These are phyloP conservation scores for Mortierella sp. DNA, from an alignment of 371 early-diverging fungal species.

Conservation along the genomic window DNA sequence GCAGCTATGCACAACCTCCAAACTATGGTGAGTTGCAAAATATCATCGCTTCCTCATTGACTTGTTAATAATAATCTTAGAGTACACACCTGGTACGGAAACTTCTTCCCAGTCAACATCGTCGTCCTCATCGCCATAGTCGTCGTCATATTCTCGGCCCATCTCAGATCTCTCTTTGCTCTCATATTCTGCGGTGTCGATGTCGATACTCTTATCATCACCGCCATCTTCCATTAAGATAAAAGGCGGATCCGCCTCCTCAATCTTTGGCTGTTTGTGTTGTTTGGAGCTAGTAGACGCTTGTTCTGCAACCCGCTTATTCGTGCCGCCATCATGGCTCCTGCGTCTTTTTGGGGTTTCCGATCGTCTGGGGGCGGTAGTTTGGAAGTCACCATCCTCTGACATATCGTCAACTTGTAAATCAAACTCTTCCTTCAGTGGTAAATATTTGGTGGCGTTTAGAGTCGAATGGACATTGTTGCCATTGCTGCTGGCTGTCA, in stretches of 20 bases:
- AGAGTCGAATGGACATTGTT: slow-evolving; percentile 15
- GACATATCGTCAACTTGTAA: slow-evolving; percentile 6
- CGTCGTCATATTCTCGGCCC: slow-evolving; percentile 7
- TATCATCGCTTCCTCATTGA: background rate
- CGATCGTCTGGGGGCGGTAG: background rate
- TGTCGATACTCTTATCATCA: background rate
- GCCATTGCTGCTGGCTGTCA: background rate
- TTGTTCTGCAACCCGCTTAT: slow-evolving; percentile 6
- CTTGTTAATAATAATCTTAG: background rate
- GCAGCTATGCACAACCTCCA: background rate
- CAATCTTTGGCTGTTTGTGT: slow-evolving; percentile 4
- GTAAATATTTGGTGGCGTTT: slow-evolving; percentile 40
- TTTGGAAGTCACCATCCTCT: slow-evolving; percentile 27
- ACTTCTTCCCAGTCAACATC: slow-evolving; percentile 52
- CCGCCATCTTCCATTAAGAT: background rate
- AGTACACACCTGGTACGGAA: slow-evolving; percentile 21
- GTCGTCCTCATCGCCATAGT: slow-evolving; percentile 25
- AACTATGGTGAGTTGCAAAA: background rate
- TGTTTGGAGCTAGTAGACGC: background rate
- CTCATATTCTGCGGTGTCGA: background rate
- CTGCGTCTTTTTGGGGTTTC: background rate
- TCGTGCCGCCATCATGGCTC: background rate
- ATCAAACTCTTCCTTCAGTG: background rate
- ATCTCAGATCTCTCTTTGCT: slow-evolving; percentile 1
- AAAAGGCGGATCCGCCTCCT: too few species aligned